Base-by-base conservation (phyloP, 129 eudicot genomes). In the Gnaphalium uliginosum region DNA sequence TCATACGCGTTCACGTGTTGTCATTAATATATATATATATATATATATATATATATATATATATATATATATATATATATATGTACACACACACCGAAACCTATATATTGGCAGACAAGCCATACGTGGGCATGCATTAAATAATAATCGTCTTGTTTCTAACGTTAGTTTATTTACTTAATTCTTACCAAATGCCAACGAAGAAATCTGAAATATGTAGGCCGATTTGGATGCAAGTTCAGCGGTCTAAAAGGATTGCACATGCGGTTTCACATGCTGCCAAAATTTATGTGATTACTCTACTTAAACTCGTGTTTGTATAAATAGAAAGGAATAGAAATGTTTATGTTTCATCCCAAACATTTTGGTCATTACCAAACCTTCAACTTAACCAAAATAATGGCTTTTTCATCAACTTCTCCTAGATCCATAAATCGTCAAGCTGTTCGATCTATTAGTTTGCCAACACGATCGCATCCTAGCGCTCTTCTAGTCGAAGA, bases 401-500 rank as follows among this genome's bases (percentile, higher is more conserved):
- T 81, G 86, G 83, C 78, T 73, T 62, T 72, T 6, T 54, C 74
- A 10, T 72, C 78, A 33, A 22, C 70, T 35, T 72, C 82, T 23
- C 60, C 77, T 15, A 54, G 27, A 39, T 43, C 66, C 6, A 73
- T 27, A 58, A 74, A 58, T 43, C 61, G 53, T 9, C 72, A 29
- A 8, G 66, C 79, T 39, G 65, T 78, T 58, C 77, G 92, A 74
- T 87, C 89, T 8, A 70, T 82, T 74, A 87, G 92, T 81, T 81
- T 87, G 80, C 92, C 92, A 50, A 37, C 76, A 4, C 77, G 86
- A 75, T 80, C 88, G 27, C 83, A 85, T 51, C 84, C 87, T 17
- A 74, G 70, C 58, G 82, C 85, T 35, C 80, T 66, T 53, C 76
- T 67, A 74, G 41, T 80, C 35, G 84, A 82, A 69, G 82, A 85